Base-by-base conservation (phyloP, 768 basidiomycete genomes). In the Russula sp. region DNA sequence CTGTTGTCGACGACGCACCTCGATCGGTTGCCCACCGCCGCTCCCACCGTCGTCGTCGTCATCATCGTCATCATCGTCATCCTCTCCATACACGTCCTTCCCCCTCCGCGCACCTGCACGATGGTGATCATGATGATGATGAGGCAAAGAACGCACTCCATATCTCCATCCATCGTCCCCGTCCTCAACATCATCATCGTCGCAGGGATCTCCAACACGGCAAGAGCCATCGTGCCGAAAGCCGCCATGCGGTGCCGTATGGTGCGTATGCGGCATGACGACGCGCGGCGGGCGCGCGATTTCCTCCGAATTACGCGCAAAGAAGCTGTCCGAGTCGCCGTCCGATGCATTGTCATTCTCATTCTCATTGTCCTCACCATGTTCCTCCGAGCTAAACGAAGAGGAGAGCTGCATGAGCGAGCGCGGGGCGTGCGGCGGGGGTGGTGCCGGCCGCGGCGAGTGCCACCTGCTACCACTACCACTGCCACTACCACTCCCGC, bases 251-350 rank as follows among this genome's bases (percentile, higher is more conserved):
- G 36, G 16, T 5, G 51, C 39, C 14, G 39, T 29, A 3, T 29
- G 36, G 1, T 22, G 18, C 25, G 38, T 4, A n/a, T 46, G 25
- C 20, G 56, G 56, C 38, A 38, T 18, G n/a, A 47, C 3, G 25
- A 62, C n/a, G 25, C 62, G 46, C 47, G 39, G 46, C 47, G 39
- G 53, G 3, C 62, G 62, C 1, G 25, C 45, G 1, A 38, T 20
- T 8, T 66, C 65, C 35, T 67, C 66, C 60, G 66, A 67, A 8
- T 53, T 62, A 6, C 66, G 64, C 53, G 59, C 66, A 47, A 67
- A 67, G 38, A 67, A 67, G 38, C 64, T 65, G n/a, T 60, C 59
- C 55, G 63, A 65, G 46, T 66, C 65, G 34, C 55, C 64, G 32
- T 66, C 65, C 5, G 59, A 61, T 3, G 13, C 36, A 14, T 56